A percentile compares a stretch with the other conserved stretches of the same genome.
phyloP scores from a whole-genome alignment of 1,284 basidiomycete species.

The Ceratobasidium theobromae region DNA sequence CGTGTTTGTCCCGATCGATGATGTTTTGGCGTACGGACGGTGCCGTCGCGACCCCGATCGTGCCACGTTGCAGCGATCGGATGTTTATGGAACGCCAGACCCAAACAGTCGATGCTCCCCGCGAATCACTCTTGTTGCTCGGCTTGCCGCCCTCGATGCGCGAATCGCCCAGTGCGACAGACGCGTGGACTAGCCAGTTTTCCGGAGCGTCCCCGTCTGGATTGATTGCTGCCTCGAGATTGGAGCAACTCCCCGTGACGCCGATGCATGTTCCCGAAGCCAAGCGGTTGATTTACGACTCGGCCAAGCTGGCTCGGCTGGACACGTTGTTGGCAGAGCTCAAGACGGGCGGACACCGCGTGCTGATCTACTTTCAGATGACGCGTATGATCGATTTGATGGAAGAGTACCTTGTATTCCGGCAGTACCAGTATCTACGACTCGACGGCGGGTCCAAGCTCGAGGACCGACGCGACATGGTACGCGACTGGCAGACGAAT shows the following conservation, averaged over 20 bases:
- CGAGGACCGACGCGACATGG: slow-evolving; percentile 98
- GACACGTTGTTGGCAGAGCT: slow-evolving; percentile 89
- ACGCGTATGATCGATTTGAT: slow-evolving; percentile 99
- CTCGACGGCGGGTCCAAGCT: slow-evolving; percentile 95
- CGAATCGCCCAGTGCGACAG: slow-evolving; percentile 62
- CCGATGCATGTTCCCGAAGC: slow-evolving; percentile 94
- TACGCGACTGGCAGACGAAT: slow-evolving; percentile 98
- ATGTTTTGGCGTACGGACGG: slow-evolving; percentile 82
- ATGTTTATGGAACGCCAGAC: slow-evolving; percentile 76
- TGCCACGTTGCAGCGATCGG: slow-evolving; percentile 72
- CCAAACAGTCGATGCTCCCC: slow-evolving; percentile 58
- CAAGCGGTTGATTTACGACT: slow-evolving; percentile 95
- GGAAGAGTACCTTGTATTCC: slow-evolving; percentile 97
- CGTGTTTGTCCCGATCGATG: slow-evolving; percentile 76
- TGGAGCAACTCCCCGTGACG: slow-evolving; percentile 78
- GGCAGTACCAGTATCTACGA: slow-evolving; percentile 96
- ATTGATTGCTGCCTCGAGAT: slow-evolving; percentile 66
- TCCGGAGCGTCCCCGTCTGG: slow-evolving; percentile 70
- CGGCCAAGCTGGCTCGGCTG: slow-evolving; percentile 91
- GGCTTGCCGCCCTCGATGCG: slow-evolving; percentile 74
- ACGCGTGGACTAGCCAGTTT: slow-evolving; percentile 53
- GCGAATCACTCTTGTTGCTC: slow-evolving; percentile 78
- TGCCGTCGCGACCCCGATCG: slow-evolving; percentile 82
- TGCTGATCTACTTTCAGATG: slow-evolving; percentile 99
- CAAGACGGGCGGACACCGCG: slow-evolving; percentile 91